Base-by-base conservation (phyloP, 768 basidiomycete species). In the Hygrophoropsis aurantiaca region DNA sequence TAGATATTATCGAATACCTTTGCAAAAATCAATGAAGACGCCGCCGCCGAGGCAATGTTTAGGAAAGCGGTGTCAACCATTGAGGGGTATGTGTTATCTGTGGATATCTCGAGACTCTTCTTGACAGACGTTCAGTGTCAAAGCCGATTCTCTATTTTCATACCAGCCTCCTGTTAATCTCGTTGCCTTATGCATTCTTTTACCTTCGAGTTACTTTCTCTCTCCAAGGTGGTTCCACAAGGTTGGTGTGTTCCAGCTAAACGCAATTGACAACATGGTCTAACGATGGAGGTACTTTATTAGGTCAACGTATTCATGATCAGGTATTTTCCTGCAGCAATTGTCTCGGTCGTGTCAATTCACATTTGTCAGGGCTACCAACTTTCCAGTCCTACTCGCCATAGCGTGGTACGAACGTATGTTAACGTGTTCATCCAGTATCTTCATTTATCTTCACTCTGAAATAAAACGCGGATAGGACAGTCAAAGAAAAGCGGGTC, bases 181-280 rank as follows among this genome's bases (percentile, higher is more conserved):
- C 5, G 50, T 94, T 35, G 97, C 95, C 0, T 71, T 98, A 11
- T 81, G 82, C 42, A 73, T 95, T 52, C 87, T 99, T 78, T 74
- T 94, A 51, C 94, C 97, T 2, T 75, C 88, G 18, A 89, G 85
- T 53, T 94, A 89, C 62, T 67, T 93, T 42, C 73, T 97, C n/a
- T 78, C 78, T 6, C 92, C 94, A n/a, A 77, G 95, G 44, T 97
- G 93, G 93, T 97, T 98, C 62, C 95, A 98, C 64, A 97, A 97
- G 73, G 89, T 88, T 58, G n/a, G n/a, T n/a, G 27, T 44, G 60
- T 52, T n/a, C 6, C 23, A 25, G 5, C 51, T n/a, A n/a, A n/a
- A n/a, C n/a, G n/a, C n/a, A n/a, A n/a, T n/a, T n/a, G n/a, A n/a
- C n/a, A n/a, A n/a, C n/a, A n/a, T n/a, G n/a, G n/a, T n/a, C n/a